Base-by-base conservation (phyloP, 495 filamentous ascomycete genomes). In the Aspergillus campestris region DNA sequence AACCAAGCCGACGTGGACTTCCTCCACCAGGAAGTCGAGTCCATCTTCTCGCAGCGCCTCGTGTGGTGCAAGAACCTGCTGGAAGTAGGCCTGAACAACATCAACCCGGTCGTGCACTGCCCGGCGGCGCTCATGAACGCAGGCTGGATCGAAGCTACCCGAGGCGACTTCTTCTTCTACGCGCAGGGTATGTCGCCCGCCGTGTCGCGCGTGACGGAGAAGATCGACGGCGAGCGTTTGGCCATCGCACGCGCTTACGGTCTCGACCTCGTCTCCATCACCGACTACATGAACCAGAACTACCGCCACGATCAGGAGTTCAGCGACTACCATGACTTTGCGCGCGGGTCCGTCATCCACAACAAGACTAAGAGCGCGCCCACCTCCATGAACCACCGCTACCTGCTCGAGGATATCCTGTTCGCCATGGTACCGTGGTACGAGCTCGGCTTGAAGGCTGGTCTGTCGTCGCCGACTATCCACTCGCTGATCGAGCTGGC, bases 121-220 rank as follows among this genome's bases (percentile, higher is more conserved):
- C 51, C 51, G 8, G 51, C 51, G 5, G 51, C 42, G 6, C 51
- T 53, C 32, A 53, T 53, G 51, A 53, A 53, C 10, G 46, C 51
- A 2, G 51, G 51, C 24, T 53, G 51, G 51, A 49, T 53, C 34
- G 51, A 53, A 39, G 46, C 51, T 8, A 53, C 51, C 42, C 49
- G 49, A 31, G 51, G 51, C n/a, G 51, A 53, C 29, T 53, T 53
- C 42, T 53, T 32, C 42, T 53, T 53, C 46, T 53, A 53, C 10
- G 51, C 46, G 11, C 51, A 53, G 27, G 51, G 51, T 5, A 53
- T 53, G 51, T 53, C 51, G 1, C 51, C 51, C 6, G 37, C 51
- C 7, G 51, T 53, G 29, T 53, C 51, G 1, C 46, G 46, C 4
- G 51, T 53, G 28, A 49, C 51, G 0, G 51, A 53, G 18, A 49